phyloP scores from a whole-genome alignment of 805 yeast genomes.

The Candida xyloterini region DNA sequence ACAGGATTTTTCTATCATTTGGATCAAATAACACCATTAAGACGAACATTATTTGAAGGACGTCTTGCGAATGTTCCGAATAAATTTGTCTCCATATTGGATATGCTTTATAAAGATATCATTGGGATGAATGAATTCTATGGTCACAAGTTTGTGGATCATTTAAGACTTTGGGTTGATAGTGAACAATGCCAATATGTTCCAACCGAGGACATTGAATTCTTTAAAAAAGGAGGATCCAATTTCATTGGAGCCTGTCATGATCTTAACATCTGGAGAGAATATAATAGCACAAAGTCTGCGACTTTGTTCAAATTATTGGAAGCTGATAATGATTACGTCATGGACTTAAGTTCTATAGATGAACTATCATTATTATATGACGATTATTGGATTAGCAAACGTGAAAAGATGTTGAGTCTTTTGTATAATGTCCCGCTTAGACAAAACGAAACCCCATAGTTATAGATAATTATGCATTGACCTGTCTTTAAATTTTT shows the following conservation, averaged over 20 bases:
- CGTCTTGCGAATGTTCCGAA: slow-evolving; percentile 30
- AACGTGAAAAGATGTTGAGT: slow-evolving; percentile 20
- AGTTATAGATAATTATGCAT: background rate
- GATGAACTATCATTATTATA: slow-evolving; percentile 28
- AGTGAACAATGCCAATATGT: slow-evolving; percentile 37
- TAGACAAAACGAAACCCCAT: background rate
- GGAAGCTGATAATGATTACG: slow-evolving; percentile 21
- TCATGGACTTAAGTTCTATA: slow-evolving; percentile 16
- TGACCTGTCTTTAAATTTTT: background rate
- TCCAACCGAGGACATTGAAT: slow-evolving; percentile 38
- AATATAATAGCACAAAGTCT: slow-evolving; percentile 34
- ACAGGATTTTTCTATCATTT: slow-evolving; percentile 33
- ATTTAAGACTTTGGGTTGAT: slow-evolving; percentile 38
- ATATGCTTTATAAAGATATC: slow-evolving; percentile 25
- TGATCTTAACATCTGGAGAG: slow-evolving; percentile 37
- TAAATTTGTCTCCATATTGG: slow-evolving; percentile 20
- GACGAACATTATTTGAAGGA: slow-evolving; percentile 31
- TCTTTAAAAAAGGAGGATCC: slow-evolving; percentile 33
- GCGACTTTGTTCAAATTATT: slow-evolving; percentile 26
- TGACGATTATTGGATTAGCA: slow-evolving; percentile 26
- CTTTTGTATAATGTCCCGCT: slow-evolving; percentile 21
- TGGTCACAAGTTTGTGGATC: slow-evolving; percentile 34
- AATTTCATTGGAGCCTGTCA: slow-evolving; percentile 43
- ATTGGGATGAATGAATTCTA: slow-evolving; percentile 23
- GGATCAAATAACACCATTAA: slow-evolving; percentile 26